A percentile compares a stretch with the other conserved stretches of the same genome.
Conservation (phyloP, 148 eudicot species). For the Simmondsia chinensis region DNA sequence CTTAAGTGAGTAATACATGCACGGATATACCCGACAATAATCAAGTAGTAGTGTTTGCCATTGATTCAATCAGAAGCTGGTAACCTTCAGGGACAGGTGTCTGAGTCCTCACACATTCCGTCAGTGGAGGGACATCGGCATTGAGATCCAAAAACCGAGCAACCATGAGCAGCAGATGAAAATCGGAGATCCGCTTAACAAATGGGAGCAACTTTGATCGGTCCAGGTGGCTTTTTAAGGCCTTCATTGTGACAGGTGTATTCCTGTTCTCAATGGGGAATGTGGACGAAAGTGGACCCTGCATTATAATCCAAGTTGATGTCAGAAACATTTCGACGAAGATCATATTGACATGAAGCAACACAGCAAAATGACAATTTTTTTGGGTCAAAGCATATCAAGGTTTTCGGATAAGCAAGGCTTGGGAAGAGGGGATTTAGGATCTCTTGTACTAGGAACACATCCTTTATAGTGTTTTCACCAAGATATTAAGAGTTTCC, state of each 20-base stretch:
- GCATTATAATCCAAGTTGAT: slow-evolving; percentile 11
- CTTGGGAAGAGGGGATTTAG: too few species aligned
- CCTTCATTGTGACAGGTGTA: slow-evolving; percentile 43
- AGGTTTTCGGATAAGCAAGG: too few species aligned
- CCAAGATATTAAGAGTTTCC: too few species aligned
- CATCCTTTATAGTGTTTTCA: too few species aligned
- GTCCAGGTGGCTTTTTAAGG: slow-evolving; percentile 67
- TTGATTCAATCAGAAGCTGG: slow-evolving; percentile 80
- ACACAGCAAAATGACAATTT: not conserved
- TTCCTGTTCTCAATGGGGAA: slow-evolving; percentile 88
- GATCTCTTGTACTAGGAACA: too few species aligned
- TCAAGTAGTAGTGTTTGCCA: slow-evolving; percentile 54
- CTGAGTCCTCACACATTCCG: slow-evolving; percentile 55
- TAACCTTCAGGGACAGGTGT: slow-evolving; percentile 78
- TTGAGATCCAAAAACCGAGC: slow-evolving; percentile 62
- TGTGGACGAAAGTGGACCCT: slow-evolving; percentile 78
- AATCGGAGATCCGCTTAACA: slow-evolving; percentile 90
- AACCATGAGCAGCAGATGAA: slow-evolving; percentile 70
- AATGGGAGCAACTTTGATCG: slow-evolving; percentile 57
- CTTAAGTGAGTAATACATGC: too few species aligned
- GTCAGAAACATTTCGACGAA: not conserved
- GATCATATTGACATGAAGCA: not conserved
- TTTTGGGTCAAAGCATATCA: not conserved
- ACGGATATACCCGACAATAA: too few species aligned
- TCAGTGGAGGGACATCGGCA: slow-evolving; percentile 75